Percentiles rank a stretch among this genome's conserved stretches.
Evolutionary conservation across 2,329 filamentous ascomycete species (phyloP).

Genomic region (Clarireedia paspali): DNA sequence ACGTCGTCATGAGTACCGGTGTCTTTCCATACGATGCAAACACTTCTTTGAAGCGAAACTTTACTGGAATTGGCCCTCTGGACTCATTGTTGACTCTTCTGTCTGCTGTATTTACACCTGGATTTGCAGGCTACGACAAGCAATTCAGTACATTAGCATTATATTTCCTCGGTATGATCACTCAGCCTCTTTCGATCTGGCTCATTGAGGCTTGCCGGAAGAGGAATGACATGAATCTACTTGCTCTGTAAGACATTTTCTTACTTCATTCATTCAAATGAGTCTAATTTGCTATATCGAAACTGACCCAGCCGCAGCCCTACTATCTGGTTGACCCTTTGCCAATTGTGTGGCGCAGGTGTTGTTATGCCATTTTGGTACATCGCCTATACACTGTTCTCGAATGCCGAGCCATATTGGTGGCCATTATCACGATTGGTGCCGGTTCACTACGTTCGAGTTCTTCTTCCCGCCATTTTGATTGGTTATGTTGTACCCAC

Average conservation of each 20-base stretch:
- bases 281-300: neutral
- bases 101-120: neutral
- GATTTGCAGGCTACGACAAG: neutral
- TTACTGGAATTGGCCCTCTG: neutral
- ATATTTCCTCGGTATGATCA: neutral
- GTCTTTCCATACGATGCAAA: neutral
- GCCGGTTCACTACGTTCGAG: neutral
- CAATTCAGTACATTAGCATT: neutral
- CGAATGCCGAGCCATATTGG: neutral
- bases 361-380: neutral
- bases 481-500: neutral
- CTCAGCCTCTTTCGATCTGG: neutral
- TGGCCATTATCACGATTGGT: conserved; percentile 3
- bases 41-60: neutral
- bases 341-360: neutral
- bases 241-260: neutral
- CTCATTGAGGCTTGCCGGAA: neutral
- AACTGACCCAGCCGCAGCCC: neutral
- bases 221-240: conserved; percentile 2
- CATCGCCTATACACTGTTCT: neutral
- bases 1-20: neutral
- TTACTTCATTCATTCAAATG: neutral
- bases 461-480: neutral
- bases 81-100: neutral
- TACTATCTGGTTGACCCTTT: neutral